phyloP scores from a whole-genome alignment of 805 yeast species.

The Wickerhamiella cacticola region DNA sequence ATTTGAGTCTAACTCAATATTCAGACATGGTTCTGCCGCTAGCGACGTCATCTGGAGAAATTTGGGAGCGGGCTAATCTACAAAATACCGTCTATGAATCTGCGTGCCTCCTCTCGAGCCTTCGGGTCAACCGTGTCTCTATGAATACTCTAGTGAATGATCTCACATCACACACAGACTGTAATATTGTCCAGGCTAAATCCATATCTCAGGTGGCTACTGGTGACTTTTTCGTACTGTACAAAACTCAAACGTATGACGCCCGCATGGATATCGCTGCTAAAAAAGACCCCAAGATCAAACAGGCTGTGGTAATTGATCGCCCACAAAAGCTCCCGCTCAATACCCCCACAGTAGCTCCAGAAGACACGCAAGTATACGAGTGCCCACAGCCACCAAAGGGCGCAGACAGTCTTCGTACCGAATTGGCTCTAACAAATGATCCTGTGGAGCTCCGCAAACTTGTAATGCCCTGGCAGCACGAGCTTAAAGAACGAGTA shows the following conservation, averaged over 20 bases:
- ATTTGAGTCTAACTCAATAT: constrained; percentile 16
- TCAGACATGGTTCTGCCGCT: constrained; percentile 20
- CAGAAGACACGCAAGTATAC: not conserved
- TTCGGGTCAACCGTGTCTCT: constrained; percentile 27
- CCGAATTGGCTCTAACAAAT: constrained; percentile 14
- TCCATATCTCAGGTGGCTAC: constrained; percentile 5
- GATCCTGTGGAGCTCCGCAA: constrained; percentile 18
- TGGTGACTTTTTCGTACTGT: constrained; percentile 3
- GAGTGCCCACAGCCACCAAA: constrained; percentile 8
- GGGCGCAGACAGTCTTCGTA: not conserved
- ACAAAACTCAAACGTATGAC: not conserved
- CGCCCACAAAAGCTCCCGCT: not conserved
- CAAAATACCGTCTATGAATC: constrained; percentile 37
- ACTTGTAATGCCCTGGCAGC: constrained; percentile 15
- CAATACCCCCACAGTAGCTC: not conserved
- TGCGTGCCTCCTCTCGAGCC: constrained; percentile 33
- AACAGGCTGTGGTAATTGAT: not conserved
- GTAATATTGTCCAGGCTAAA: constrained; percentile 38
- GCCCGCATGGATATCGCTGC: not conserved
- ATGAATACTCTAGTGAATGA: constrained; percentile 38
- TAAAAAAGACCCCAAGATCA: not conserved
- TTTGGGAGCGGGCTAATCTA: constrained; percentile 24
- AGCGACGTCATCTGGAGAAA: not conserved
- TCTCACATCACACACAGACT: constrained; percentile 32
- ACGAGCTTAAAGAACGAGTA: constrained; percentile 18